phyloP scores from a whole-genome alignment of 2,329 filamentous ascomycete genomes.

The Stagonosporopsis chrysanthemi region DNA sequence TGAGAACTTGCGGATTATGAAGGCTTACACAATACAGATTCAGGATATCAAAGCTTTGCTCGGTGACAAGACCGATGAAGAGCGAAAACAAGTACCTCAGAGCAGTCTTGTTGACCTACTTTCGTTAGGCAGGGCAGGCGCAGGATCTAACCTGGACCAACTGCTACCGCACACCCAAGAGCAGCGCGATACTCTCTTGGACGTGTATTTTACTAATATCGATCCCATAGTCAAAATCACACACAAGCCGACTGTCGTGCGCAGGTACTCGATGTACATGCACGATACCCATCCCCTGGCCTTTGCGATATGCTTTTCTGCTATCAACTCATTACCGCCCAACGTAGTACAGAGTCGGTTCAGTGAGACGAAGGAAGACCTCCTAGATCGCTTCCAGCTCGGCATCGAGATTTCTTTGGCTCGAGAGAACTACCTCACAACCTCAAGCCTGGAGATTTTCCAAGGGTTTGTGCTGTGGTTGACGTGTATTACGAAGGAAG shows the following conservation, averaged over 20 bases:
- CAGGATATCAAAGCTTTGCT: conserved; percentile 51
- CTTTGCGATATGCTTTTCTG: conserved; percentile 49
- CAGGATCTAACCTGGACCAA: conserved; percentile 35
- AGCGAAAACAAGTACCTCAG: conserved; percentile 36
- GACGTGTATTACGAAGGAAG: conserved; percentile 49
- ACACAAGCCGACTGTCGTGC: conserved; percentile 42
- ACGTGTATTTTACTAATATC: conserved; percentile 47
- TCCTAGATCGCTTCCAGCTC: conserved; percentile 44
- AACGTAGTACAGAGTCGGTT: conserved; percentile 42
- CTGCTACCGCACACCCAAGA: conserved; percentile 43
- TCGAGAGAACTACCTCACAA: conserved; percentile 49
- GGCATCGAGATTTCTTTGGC: conserved; percentile 48
- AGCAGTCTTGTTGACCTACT: conserved; percentile 44
- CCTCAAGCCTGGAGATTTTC: conserved; percentile 47
- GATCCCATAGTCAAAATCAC: conserved; percentile 49
- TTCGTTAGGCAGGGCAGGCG: conserved; percentile 41
- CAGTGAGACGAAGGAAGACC: conserved; percentile 41
- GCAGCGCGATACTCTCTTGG: conserved; percentile 43
- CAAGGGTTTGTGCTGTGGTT: conserved; percentile 50
- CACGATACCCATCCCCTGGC: conserved; percentile 43
- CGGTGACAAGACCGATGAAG: conserved; percentile 43
- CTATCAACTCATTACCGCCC: conserved; percentile 45
- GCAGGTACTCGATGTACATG: conserved; percentile 39
- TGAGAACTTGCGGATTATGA: neutral
- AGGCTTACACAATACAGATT: conserved; percentile 32